These are phyloP conservation scores for Fagopyrum tataricum DNA, from an alignment of 148 eudicot species.

Conservation along the genomic window DNA sequence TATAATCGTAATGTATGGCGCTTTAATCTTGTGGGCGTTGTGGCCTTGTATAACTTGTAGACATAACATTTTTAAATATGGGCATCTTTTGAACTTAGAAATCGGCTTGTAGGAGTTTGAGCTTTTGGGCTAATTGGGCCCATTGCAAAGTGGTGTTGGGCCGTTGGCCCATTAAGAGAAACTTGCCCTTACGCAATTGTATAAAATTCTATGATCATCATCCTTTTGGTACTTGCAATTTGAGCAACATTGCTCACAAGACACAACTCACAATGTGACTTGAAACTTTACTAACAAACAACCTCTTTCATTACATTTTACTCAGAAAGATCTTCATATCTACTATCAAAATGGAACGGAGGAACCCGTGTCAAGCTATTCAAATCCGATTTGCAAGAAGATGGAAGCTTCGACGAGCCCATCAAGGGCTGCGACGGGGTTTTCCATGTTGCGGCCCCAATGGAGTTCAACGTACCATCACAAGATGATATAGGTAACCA, in stretches of 20 bases:
- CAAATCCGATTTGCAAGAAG: constrained; percentile 56
- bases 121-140: neutral
- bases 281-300: too few relatives aligned
- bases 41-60: too few relatives aligned
- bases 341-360: constrained; percentile 43
- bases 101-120: neutral
- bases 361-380: constrained; percentile 41
- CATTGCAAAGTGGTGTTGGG: neutral
- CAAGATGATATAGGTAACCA: constrained; percentile 47
- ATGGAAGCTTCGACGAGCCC: constrained; percentile 81
- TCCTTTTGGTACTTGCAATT: constrained; percentile 15
- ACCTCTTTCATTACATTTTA: constrained; percentile 2
- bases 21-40: too few relatives aligned
- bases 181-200: neutral
- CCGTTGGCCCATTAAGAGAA: neutral
- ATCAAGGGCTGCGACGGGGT: constrained; percentile 63
- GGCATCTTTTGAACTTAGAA: too few relatives aligned
- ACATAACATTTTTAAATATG: too few relatives aligned
- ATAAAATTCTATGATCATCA: neutral
- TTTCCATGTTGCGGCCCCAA: constrained; percentile 77
- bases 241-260: too few relatives aligned
- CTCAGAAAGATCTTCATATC: constrained; percentile 41
- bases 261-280: too few relatives aligned
- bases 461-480: constrained; percentile 46
- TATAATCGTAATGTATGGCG: too few relatives aligned